A percentile compares a stretch with the other conserved stretches of the same genome.
phyloP scores from a whole-genome alignment of 441 rosid species.

The Populus trichocarpa region DNA sequence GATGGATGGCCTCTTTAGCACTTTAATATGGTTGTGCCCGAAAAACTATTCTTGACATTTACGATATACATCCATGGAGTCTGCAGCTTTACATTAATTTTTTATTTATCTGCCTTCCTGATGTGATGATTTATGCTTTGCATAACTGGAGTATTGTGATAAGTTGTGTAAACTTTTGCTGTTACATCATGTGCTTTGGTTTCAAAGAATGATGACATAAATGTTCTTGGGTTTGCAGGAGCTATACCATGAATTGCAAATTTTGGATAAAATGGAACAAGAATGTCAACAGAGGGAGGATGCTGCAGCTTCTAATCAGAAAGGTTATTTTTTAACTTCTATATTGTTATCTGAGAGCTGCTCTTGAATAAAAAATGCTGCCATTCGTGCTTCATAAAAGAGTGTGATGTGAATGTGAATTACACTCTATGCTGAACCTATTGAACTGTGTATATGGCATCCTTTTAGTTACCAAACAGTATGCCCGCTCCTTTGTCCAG shows the following conservation, averaged over 20 bases:
- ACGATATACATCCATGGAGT: background rate
- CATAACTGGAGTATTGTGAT: background rate
- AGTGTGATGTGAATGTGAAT: background rate
- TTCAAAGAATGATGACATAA: background rate
- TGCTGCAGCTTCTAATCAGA: conserved; percentile 48
- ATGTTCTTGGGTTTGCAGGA: conserved; percentile 47
- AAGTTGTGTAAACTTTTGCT: background rate
- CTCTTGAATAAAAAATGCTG: background rate
- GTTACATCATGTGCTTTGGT: background rate
- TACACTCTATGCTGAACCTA: background rate
- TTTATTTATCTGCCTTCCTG: background rate
- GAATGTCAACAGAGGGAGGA: conserved; percentile 69
- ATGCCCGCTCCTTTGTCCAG: background rate
- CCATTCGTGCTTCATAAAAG: background rate
- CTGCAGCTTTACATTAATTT: background rate
- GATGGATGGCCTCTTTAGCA: background rate
- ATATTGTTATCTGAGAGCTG: background rate
- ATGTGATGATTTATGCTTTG: conserved; percentile 7
- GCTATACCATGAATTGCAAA: conserved; percentile 83
- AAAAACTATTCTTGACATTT: background rate
- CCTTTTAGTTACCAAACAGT: background rate
- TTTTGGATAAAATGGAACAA: conserved; percentile 90
- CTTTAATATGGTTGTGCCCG: background rate
- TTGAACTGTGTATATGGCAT: background rate
- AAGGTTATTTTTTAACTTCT: conserved; percentile 40